These are phyloP conservation scores for Talaromyces islandicus DNA, from an alignment of 2,329 filamentous ascomycete genomes.

Conservation along the genomic window DNA sequence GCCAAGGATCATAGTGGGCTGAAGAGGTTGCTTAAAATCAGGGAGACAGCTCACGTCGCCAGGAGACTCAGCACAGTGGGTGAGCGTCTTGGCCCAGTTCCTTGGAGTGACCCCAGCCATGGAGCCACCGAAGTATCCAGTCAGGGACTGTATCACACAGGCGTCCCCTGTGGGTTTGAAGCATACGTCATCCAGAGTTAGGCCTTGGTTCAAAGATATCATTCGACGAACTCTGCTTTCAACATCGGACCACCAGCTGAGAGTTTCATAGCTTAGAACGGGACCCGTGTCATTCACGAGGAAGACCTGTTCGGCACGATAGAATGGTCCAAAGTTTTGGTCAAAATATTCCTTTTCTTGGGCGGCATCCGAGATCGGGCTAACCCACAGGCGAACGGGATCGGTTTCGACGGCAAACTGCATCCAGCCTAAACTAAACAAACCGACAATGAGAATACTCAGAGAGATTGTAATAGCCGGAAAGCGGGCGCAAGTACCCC, in stretches of 20 bases:
- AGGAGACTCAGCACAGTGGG: constrained; percentile 69
- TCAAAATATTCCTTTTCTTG: constrained; percentile 95
- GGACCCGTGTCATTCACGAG: constrained; percentile 86
- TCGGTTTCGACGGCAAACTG: constrained; percentile 85
- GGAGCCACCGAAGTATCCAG: constrained; percentile 74
- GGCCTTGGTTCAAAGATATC: constrained; percentile 62
- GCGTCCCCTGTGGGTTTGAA: constrained; percentile 86
- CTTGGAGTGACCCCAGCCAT: constrained; percentile 56
- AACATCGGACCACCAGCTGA: constrained; percentile 90
- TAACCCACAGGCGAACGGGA: constrained; percentile 93
- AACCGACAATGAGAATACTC: constrained; percentile 66
- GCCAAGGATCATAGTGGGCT: constrained; percentile 78
- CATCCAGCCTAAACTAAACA: constrained; percentile 83
- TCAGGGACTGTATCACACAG: constrained; percentile 90
- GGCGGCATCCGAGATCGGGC: constrained; percentile 82
- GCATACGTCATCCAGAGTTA: constrained; percentile 76
- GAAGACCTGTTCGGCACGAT: constrained; percentile 88
- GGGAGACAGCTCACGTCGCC: constrained; percentile 70
- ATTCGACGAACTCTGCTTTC: constrained; percentile 70
- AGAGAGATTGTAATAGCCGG: constrained; percentile 74
- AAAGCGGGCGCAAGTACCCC: constrained; percentile 73
- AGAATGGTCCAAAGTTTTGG: constrained; percentile 88
- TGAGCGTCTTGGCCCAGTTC: constrained; percentile 67
- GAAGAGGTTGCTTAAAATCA: constrained; percentile 80
- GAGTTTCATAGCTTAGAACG: constrained; percentile 80